Evolutionary conservation across 768 basidiomycete species (phyloP).

Genomic region (Russula ochroleuca): DNA sequence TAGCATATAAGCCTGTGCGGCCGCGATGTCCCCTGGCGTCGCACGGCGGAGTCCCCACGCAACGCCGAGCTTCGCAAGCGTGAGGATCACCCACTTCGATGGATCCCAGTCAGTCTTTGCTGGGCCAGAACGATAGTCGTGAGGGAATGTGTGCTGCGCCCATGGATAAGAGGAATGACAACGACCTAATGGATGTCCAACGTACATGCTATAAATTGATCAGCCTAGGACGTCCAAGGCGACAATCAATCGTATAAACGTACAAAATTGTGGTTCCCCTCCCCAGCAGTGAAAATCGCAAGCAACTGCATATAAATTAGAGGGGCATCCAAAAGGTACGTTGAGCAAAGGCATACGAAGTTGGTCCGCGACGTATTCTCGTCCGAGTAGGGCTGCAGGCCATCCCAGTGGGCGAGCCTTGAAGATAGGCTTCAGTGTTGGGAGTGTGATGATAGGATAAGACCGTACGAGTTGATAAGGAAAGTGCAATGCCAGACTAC

Average conservation of each 20-base stretch:
- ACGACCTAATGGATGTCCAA: background rate
- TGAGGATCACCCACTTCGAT: slow-evolving; percentile 70
- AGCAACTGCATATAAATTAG: slow-evolving; percentile 43
- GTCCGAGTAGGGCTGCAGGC: slow-evolving; percentile 74
- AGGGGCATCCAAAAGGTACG: background rate
- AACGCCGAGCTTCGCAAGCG: slow-evolving; percentile 47
- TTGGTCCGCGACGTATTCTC: slow-evolving; percentile 76
- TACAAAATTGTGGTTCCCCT: slow-evolving; percentile 77
- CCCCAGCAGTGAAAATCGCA: slow-evolving; percentile 66
- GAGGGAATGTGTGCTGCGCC: slow-evolving; percentile 66
- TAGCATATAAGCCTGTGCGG: slow-evolving; percentile 48
- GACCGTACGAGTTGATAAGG: slow-evolving; percentile 60
- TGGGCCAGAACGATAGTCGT: slow-evolving; percentile 71
- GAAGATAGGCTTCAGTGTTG: background rate
- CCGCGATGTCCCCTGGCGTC: slow-evolving; percentile 44
- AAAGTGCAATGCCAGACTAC: slow-evolving; percentile 75
- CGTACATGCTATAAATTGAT: slow-evolving; percentile 43
- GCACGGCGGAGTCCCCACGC: slow-evolving; percentile 49
- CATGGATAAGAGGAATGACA: slow-evolving; percentile 7
- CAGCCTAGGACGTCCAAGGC: background rate
- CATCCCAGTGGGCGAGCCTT: slow-evolving; percentile 77
- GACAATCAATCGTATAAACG: slow-evolving; percentile 29
- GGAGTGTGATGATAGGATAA: background rate
- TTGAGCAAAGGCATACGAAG: slow-evolving; percentile 42
- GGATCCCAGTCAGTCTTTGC: slow-evolving; percentile 67